Evolutionary conservation across 371 early-diverging fungal genomes (phyloP).

Genomic region (Actinomortierella wolfii): DNA sequence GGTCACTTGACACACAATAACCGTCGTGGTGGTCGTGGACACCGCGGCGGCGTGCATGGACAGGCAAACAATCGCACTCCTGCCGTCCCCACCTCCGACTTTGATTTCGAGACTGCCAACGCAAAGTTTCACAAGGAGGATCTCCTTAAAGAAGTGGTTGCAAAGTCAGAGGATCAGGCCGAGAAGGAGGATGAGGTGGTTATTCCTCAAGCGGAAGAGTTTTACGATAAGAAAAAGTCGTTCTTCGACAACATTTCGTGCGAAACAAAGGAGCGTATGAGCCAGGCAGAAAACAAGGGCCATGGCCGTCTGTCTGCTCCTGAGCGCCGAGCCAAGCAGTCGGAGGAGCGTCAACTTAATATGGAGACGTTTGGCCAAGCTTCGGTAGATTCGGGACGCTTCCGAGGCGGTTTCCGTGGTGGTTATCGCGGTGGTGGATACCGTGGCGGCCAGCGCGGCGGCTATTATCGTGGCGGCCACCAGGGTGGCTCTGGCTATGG

Average conservation of each 20-base stretch:
- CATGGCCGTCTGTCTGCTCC: constrained; percentile 45
- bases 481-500: constrained; percentile 14
- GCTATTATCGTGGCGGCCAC: constrained; percentile 39
- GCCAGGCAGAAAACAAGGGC: constrained; percentile 45
- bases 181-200: constrained; percentile 57
- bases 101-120: constrained; percentile 93
- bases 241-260: constrained; percentile 99
- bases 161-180: constrained; percentile 19
- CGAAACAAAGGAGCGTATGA: constrained; percentile 88
- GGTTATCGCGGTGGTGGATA: constrained; percentile 55
- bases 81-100: constrained; percentile 85
- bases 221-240: constrained; percentile 78
- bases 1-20: constrained; percentile 48
- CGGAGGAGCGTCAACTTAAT: constrained; percentile 89
- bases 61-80: constrained; percentile 42
- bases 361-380: constrained; percentile 96
- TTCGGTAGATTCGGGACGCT: constrained; percentile 67
- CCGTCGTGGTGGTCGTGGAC: constrained; percentile 53
- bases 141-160: constrained; percentile 66
- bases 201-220: constrained; percentile 57
- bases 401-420: constrained; percentile 64
- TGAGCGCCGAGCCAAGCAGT: constrained; percentile 78
- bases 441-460: constrained; percentile 57
- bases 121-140: constrained; percentile 92
- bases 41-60: constrained; percentile 46